Percentiles rank a stretch among this genome's conserved stretches.
Evolutionary conservation across 2,329 filamentous ascomycete genomes (phyloP).

Genomic region (Hirsutella thompsonii): DNA sequence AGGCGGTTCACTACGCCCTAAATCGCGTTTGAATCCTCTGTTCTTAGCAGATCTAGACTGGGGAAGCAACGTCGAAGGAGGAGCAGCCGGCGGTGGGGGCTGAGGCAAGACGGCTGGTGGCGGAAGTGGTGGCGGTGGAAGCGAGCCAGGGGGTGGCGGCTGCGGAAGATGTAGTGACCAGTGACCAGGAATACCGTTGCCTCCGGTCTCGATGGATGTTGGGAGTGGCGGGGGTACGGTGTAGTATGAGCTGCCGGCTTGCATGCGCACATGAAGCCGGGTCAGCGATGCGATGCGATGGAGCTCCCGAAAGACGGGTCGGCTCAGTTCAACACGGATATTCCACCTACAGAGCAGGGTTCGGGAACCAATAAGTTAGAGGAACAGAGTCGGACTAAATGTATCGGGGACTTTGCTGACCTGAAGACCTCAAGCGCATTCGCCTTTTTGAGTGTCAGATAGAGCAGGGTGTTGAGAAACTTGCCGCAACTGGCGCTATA

Average conservation of each 20-base stretch:
- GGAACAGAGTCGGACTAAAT: background rate
- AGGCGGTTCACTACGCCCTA: constrained; percentile 25
- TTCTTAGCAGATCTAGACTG: constrained; percentile 23
- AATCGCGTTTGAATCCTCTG: constrained; percentile 18
- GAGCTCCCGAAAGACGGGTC: constrained; percentile 42
- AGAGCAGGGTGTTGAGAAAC: constrained; percentile 49
- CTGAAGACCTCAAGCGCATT: constrained; percentile 41
- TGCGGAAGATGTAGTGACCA: constrained; percentile 15
- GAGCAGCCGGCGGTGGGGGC: constrained; percentile 9
- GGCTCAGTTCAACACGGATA: constrained; percentile 48
- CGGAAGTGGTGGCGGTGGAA: constrained; percentile 9
- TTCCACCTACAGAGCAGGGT: constrained; percentile 38
- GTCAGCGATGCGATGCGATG: constrained; percentile 39
- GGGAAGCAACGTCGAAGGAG: constrained; percentile 18
- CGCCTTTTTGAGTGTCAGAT: constrained; percentile 42
- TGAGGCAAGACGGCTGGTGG: constrained; percentile 6
- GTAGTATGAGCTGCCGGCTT: constrained; percentile 42
- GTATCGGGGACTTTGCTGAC: constrained; percentile 21
- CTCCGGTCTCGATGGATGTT: constrained; percentile 11
- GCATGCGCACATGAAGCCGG: constrained; percentile 44
- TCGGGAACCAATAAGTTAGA: no score
- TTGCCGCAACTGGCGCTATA: constrained; percentile 46
- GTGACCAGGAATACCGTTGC: constrained; percentile 19
- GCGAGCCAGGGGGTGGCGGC: constrained; percentile 8
- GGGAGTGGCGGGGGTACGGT: constrained; percentile 34